Evolutionary conservation across 2,329 filamentous ascomycete species (phyloP).

Genomic region (Leptographium wingfieldii): DNA sequence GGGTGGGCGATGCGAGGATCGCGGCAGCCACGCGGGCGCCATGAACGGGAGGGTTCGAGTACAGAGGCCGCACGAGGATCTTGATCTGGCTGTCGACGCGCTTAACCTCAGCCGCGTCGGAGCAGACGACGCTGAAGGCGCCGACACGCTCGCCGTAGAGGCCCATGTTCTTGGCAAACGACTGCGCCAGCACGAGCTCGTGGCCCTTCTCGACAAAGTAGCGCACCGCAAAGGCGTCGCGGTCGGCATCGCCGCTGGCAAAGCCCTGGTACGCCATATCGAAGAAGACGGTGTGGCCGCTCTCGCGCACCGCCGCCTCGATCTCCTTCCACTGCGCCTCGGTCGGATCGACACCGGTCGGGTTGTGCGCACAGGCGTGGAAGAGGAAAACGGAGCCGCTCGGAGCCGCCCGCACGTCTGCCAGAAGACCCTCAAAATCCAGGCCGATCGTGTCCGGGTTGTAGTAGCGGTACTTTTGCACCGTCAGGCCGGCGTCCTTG

Average conservation of each 20-base stretch:
- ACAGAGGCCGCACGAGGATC: conserved; percentile 90
- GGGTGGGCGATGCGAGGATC: conserved; percentile 73
- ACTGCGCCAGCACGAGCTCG: conserved; percentile 77
- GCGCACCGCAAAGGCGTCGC: conserved; percentile 85
- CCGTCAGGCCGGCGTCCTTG: conserved; percentile 78
- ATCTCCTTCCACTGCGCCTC: conserved; percentile 88
- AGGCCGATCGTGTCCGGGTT: conserved; percentile 97
- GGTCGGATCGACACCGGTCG: conserved; percentile 90
- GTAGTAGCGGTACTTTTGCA: conserved; percentile 97
- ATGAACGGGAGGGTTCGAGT: conserved; percentile 97
- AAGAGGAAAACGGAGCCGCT: conserved; percentile 82
- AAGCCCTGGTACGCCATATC: conserved; percentile 99
- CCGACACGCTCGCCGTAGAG: conserved; percentile 97
- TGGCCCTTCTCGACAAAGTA: conserved; percentile 91
- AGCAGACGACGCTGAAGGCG: conserved; percentile 82
- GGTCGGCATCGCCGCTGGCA: conserved; percentile 80
- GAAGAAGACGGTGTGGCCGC: conserved; percentile 90
- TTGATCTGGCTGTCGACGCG: conserved; percentile 96
- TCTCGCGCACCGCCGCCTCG: conserved; percentile 71
- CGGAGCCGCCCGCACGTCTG: conserved; percentile 80
- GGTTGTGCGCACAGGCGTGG: conserved; percentile 96
- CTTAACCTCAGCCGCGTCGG: conserved; percentile 69
- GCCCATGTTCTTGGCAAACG: conserved; percentile 99
- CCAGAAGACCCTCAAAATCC: conserved; percentile 88
- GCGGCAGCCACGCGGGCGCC: conserved; percentile 86